Base-by-base conservation (phyloP, 2,329 filamentous ascomycete species). In the Fusarium equiseti region DNA sequence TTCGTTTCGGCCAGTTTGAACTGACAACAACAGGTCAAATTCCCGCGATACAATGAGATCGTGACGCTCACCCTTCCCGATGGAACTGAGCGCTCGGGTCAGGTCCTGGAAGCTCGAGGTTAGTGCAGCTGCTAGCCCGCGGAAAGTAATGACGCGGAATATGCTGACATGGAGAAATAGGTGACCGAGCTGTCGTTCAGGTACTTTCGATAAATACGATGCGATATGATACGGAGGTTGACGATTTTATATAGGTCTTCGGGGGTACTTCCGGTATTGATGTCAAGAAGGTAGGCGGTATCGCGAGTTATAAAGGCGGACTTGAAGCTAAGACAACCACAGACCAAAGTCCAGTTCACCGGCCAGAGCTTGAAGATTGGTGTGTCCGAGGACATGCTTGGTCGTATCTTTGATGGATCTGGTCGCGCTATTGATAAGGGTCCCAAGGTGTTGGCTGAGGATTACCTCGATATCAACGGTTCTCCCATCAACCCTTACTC, bases 321-420 rank as follows among this genome's bases (percentile, higher is more conserved):
- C 59, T 35, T 42, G 45, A 26, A 52, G 67, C 79, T 81, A 70
- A 81, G 71, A 49, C 35, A 42, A 48, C 9, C 44, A 74, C 78
- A 96, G 95, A 97, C 95, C 59, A 97, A 92, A 88, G 95, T 99
- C 81, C 93, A 99, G 81, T 98, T 99, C 83, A 97, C 93, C 32
- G 96, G 96, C 66, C 89, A 98, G 85, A 98, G 93, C 85, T 86
- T 99, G 86, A 98, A 98, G 89, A 92, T 99, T 56, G 96, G 96
- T 83, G 96, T 99, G 66, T 98, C 96, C 55, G 97, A 99, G 85
- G 96, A 99, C 86, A 99, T 99, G 96, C 85, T 99, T 83, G 96
- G 96, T 73, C 95, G 97, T 86, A 94, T 98, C 82, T 99, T 99
- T 80, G 95, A 99, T 85, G 96, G 96, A 78, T 98, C 96, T 66